Evolutionary conservation across 2,329 filamentous ascomycete species (phyloP).

Genomic region (Phialophora chinensis): DNA sequence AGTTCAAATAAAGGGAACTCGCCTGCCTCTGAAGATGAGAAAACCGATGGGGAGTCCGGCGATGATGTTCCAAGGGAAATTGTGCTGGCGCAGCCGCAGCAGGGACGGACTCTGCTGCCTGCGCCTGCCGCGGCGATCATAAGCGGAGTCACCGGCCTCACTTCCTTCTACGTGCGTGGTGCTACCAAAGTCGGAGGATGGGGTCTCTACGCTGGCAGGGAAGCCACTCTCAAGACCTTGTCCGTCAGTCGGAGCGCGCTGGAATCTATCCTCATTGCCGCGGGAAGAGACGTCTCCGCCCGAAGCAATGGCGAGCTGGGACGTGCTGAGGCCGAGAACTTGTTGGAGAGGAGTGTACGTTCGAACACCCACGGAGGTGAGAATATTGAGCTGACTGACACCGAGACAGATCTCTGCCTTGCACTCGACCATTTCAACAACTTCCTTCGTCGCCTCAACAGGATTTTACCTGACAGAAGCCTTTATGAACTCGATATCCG

Average conservation of each 20-base stretch:
- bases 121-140: constrained; percentile 52
- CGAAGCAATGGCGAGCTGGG: constrained; percentile 56
- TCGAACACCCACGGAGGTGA: background rate
- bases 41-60: constrained; percentile 15
- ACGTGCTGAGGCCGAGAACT: constrained; percentile 50
- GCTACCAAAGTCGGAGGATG: constrained; percentile 52
- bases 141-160: constrained; percentile 53
- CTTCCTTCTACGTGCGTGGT: constrained; percentile 52
- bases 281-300: constrained; percentile 52
- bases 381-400: constrained; percentile 21
- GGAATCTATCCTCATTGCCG: constrained; percentile 52
- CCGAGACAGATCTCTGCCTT: constrained; percentile 48
- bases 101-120: constrained; percentile 49
- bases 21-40: constrained; percentile 18
- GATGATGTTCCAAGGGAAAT: constrained; percentile 21
- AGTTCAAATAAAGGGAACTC: constrained; percentile 23
- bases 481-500: constrained; percentile 50
- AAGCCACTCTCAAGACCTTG: constrained; percentile 52
- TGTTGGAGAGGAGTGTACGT: constrained; percentile 55
- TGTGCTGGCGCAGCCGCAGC: constrained; percentile 28
- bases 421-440: constrained; percentile 53
- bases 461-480: constrained; percentile 54
- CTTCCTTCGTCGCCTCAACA: constrained; percentile 55
- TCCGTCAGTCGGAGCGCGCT: constrained; percentile 53
- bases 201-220: constrained; percentile 52